Evolutionary conservation across 2,329 filamentous ascomycete genomes (phyloP).

Genomic region (Raffaelea arxii): DNA sequence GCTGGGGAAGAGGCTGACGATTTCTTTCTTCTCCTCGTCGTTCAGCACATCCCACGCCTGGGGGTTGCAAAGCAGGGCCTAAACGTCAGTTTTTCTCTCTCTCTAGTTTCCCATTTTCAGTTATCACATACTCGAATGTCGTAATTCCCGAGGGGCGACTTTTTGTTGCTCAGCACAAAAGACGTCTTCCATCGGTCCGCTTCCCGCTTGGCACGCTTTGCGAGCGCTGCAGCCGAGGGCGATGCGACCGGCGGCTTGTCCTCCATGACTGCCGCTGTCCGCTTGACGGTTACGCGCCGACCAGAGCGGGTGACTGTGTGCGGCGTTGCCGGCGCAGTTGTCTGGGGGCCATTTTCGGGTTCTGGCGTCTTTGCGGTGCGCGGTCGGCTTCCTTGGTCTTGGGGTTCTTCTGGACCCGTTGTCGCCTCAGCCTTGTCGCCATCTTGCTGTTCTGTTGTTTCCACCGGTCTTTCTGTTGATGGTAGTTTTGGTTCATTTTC

Average conservation of each 20-base stretch:
- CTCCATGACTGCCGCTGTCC: neutral
- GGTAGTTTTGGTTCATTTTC: neutral
- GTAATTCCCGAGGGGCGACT: slow-evolving; percentile 24
- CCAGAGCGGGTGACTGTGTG: slow-evolving; percentile 4
- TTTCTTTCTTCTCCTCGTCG: slow-evolving; percentile 20
- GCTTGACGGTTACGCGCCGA: slow-evolving; percentile 1
- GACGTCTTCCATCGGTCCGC: slow-evolving; percentile 16
- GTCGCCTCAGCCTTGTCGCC: neutral
- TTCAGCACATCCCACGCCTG: slow-evolving; percentile 27
- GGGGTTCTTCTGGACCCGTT: neutral
- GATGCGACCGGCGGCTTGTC: neutral
- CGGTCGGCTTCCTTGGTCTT: neutral
- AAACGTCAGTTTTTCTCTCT: neutral
- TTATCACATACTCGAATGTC: slow-evolving; percentile 23
- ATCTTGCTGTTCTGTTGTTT: neutral
- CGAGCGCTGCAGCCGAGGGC: neutral
- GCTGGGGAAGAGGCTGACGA: slow-evolving; percentile 28
- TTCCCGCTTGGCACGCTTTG: slow-evolving; percentile 10
- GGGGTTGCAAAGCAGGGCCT: slow-evolving; percentile 27
- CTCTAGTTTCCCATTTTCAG: no score
- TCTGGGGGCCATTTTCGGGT: neutral
- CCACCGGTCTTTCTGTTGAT: neutral
- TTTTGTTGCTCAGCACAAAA: slow-evolving; percentile 24
- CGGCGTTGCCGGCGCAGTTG: neutral
- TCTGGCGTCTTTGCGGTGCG: neutral